Evolutionary conservation across 169 alveolate species (phyloP).

Genomic region (Eimeria tenella): DNA sequence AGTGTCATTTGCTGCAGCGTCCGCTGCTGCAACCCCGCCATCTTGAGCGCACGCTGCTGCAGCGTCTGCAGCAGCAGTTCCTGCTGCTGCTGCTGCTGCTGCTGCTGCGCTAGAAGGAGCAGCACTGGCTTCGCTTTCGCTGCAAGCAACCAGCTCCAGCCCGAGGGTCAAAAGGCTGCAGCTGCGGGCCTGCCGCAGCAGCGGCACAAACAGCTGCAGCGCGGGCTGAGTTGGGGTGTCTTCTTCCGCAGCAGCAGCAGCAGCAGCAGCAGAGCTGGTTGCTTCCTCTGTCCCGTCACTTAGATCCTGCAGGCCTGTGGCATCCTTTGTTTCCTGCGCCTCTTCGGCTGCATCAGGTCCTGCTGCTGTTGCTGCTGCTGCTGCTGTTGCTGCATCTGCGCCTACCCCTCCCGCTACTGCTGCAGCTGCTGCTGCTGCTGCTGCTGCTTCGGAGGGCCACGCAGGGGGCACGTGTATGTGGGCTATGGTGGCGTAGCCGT

Average conservation of each 20-base stretch:
- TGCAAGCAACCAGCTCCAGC: constrained; percentile 47
- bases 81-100: constrained; percentile 45
- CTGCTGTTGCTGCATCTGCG: not conserved
- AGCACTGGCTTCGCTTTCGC: constrained; percentile 4
- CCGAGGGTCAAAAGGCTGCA: constrained; percentile 71
- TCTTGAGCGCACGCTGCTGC: not conserved
- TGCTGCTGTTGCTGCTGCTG: not conserved
- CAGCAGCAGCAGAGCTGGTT: not conserved
- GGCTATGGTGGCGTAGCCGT: constrained; percentile 50
- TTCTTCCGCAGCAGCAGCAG: constrained; percentile 34
- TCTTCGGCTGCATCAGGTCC: not conserved
- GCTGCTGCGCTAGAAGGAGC: constrained; percentile 40
- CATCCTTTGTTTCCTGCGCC: not conserved
- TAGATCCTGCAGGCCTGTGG: not conserved
- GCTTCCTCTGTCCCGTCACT: not conserved
- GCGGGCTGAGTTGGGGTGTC: constrained; percentile 42
- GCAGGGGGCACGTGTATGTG: constrained; percentile 54
- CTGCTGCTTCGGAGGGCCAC: not conserved
- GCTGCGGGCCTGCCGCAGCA: constrained; percentile 73
- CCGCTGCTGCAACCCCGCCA: not conserved
- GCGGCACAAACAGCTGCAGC: constrained; percentile 75
- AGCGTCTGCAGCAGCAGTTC: not conserved
- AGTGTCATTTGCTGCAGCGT: not conserved
- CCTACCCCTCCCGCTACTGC: not conserved
- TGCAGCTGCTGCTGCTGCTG: not conserved